Conservation (phyloP, 352 stramenopile genomes). For the Globisporangium cederbergense region DNA sequence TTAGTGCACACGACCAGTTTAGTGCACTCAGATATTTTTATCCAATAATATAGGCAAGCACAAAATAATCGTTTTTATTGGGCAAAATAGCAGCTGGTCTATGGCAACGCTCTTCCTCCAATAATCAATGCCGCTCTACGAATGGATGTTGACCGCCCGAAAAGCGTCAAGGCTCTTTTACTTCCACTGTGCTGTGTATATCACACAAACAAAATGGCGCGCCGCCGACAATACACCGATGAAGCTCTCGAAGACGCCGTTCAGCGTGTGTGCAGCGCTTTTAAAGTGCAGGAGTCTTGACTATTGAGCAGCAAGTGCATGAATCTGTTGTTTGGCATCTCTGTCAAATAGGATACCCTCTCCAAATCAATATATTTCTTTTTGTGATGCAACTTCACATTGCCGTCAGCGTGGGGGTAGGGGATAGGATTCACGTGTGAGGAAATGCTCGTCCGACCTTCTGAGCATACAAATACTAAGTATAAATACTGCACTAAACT, state of each 20-base stretch:
- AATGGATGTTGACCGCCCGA: not conserved
- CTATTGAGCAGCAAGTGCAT: not conserved
- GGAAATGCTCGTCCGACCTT: too few species aligned
- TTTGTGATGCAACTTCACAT: not conserved
- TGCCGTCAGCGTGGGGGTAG: not conserved
- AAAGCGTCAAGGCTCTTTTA: not conserved
- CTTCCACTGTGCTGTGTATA: not conserved
- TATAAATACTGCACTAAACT: too few species aligned
- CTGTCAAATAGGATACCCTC: not conserved
- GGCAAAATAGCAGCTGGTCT: not conserved
- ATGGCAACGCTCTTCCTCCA: not conserved
- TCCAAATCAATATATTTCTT: not conserved
- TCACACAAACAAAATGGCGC: too few species aligned
- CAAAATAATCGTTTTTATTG: not conserved
- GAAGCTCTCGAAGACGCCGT: too few species aligned
- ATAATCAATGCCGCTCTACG: not conserved
- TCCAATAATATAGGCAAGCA: not conserved
- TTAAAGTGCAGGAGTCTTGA: not conserved
- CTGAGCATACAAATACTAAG: too few species aligned
- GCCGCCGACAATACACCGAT: too few species aligned
- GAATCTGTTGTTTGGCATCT: not conserved
- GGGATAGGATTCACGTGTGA: not conserved
- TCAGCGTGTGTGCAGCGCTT: not conserved
- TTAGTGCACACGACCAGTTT: slow-evolving; percentile 4
- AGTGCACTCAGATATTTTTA: not conserved